Conservation (phyloP, 768 basidiomycete genomes). For the Glaciozyma martinii region DNA sequence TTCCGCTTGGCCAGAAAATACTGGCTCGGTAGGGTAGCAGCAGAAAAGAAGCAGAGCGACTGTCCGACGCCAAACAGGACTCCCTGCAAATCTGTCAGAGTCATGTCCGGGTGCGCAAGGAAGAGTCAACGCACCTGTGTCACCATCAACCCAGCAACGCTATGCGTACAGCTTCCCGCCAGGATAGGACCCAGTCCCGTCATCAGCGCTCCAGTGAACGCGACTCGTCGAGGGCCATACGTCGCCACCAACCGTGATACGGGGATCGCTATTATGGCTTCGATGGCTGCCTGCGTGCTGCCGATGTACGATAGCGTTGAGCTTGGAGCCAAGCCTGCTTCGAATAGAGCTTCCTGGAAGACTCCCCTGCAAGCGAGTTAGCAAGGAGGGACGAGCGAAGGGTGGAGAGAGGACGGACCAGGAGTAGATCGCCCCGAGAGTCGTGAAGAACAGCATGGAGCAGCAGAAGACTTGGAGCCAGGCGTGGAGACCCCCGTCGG, state of each 20-base stretch:
- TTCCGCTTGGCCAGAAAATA: constrained; percentile 31
- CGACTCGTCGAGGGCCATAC: constrained; percentile 17
- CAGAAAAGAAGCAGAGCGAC: constrained; percentile 20
- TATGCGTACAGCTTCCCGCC: constrained; percentile 6
- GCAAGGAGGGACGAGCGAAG: no score
- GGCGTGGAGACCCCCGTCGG: constrained; percentile 8
- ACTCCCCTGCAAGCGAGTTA: constrained; percentile 17
- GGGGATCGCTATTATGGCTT: constrained; percentile 28
- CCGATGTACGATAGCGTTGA: constrained; percentile 34
- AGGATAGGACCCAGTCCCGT: constrained; percentile 5
- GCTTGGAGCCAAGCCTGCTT: constrained; percentile 16
- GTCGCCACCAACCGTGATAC: constrained; percentile 12
- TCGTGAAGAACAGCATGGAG: constrained; percentile 13
- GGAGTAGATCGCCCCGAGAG: constrained; percentile 5
- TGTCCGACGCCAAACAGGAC: constrained; percentile 15
- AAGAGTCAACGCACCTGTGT: neutral
- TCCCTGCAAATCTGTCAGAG: neutral
- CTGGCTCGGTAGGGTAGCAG: constrained; percentile 20
- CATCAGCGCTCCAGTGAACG: constrained; percentile 13
- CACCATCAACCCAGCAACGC: constrained; percentile 4
- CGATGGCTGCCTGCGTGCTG: constrained; percentile 11
- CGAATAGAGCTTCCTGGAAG: constrained; percentile 26
- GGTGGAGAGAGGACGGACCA: neutral
- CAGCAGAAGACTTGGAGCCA: neutral
- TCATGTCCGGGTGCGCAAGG: neutral